Evolutionary conservation across 805 yeast genomes (phyloP).

Genomic region (Hermanozyma aechmeae): DNA sequence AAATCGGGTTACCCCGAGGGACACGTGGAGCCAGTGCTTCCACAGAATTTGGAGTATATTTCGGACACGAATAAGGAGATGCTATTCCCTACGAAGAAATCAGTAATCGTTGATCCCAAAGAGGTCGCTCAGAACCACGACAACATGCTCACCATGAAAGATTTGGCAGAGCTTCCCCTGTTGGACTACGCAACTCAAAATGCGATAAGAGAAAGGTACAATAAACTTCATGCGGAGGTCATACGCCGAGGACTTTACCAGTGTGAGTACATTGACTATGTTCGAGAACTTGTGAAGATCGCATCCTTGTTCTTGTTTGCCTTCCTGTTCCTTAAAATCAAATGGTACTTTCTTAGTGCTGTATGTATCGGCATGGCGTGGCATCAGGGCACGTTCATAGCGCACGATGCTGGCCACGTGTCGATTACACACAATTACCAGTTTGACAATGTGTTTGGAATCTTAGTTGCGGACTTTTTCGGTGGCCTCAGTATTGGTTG

Average conservation of each 20-base stretch:
- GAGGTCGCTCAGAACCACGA: conserved; percentile 49
- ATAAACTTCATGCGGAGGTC: conserved; percentile 47
- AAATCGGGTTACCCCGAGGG: conserved; percentile 32
- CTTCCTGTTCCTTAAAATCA: conserved; percentile 36
- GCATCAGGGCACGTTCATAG: conserved; percentile 86
- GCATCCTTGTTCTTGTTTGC: conserved; percentile 41
- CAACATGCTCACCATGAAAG: conserved; percentile 43
- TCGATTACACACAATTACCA: conserved; percentile 76
- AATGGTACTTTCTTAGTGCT: conserved; percentile 49
- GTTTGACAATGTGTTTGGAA: conserved; percentile 65
- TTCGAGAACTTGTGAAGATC: conserved; percentile 59
- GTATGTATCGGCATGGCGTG: conserved; percentile 63
- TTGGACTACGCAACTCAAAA: conserved; percentile 63
- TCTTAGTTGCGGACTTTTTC: conserved; percentile 61
- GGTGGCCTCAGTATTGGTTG: conserved; percentile 91
- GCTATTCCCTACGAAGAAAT: conserved; percentile 22
- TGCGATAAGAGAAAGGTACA: conserved; percentile 45
- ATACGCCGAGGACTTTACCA: conserved; percentile 54
- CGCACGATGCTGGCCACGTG: conserved; percentile 86
- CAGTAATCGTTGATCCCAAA: conserved; percentile 45
- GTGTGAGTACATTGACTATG: conserved; percentile 67
- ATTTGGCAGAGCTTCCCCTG: conserved; percentile 48
- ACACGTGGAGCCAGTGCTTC: conserved; percentile 40
- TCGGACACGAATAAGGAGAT: conserved; percentile 23
- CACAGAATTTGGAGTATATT: conserved; percentile 34